Base-by-base conservation (phyloP, 257 asterid genomes). In the Henckelia pumila region DNA sequence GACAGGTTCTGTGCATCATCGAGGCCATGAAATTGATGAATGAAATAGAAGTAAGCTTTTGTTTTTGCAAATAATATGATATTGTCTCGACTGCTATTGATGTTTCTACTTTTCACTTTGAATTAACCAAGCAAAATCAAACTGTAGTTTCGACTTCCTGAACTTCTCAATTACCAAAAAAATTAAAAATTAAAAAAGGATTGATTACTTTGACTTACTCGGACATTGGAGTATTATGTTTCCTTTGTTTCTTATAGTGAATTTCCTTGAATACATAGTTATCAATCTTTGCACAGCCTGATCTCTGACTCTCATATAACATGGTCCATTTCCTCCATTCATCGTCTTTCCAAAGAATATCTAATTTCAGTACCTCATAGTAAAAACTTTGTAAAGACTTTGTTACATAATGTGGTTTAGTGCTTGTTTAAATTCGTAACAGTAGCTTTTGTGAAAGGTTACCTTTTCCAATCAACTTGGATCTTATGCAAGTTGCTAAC, bases 1-100 rank as follows among this genome's bases (percentile, higher is more conserved):
- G 98, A 67, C 96, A 92, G 79, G 87, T 92, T 65, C 66, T 92
- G 26, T 92, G 96, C 91, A 87, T 92, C 69, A 79, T 89, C 63
- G 95, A 92, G 76, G 96, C 98, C 67, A 91, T 91, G 96, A 91
- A 91, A 77, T 80, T 91, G 92, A 89, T 91, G 98, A 91, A 91
- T 70, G 98, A 91, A 80, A 89, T 89, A 26, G 98, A 91, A 81
- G 98, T 91, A 80, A 87, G 86, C 69, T 20, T 67, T 49, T 16
- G 5, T 56, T 60, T 56, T 28, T 64, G 17, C 67, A 53, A 61
- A 66, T 63, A 28, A 44, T 47, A 59, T 16, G 62, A 69, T 68
- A 25, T 64, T 68, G 62, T 66, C 68, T 50, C 76, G 50, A 55
- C 64, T 29, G 60, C 33, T 55, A 67, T 59, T 63, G 25, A 68